Percentiles rank a stretch among this genome's conserved stretches.
Conservation (phyloP, 139 green algal species). For the Tetratostichococcus sp. region DNA sequence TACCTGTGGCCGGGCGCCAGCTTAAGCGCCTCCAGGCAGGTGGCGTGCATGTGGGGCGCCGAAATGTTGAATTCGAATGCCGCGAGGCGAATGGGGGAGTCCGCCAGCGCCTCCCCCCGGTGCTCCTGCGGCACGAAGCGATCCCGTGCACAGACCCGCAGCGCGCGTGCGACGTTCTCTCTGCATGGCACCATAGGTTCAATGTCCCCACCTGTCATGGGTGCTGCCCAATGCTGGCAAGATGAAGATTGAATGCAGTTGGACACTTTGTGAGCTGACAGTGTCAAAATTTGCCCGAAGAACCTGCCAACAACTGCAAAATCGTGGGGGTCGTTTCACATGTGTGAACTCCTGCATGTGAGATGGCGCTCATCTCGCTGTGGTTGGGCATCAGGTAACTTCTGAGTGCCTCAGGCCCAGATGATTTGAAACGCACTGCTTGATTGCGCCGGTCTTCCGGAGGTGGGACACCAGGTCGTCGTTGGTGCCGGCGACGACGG, state of each 20-base stretch:
- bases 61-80: constrained; percentile 70
- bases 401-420: too few relatives aligned
- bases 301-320: too few relatives aligned
- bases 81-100: constrained; percentile 53
- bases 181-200: constrained; percentile 36
- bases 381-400: too few relatives aligned
- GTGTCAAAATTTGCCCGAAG: too few relatives aligned
- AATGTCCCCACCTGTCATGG: too few relatives aligned
- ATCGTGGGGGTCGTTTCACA: too few relatives aligned
- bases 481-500: constrained; percentile 34
- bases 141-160: constrained; percentile 48
- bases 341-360: too few relatives aligned
- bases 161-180: constrained; percentile 38
- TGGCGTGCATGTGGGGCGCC: constrained; percentile 74
- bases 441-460: constrained; percentile 36
- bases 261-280: too few relatives aligned
- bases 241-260: too few relatives aligned
- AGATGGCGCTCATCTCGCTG: too few relatives aligned
- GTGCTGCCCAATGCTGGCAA: too few relatives aligned
- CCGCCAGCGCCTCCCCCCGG: constrained; percentile 48
- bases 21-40: constrained; percentile 51
- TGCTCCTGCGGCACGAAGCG: constrained; percentile 57
- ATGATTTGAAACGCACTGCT: too few relatives aligned
- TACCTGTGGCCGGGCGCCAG: constrained; percentile 36
- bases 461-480: constrained; percentile 51